These are phyloP conservation scores for Solanum boliviense DNA, from an alignment of 257 asterid genomes.

Conservation along the genomic window DNA sequence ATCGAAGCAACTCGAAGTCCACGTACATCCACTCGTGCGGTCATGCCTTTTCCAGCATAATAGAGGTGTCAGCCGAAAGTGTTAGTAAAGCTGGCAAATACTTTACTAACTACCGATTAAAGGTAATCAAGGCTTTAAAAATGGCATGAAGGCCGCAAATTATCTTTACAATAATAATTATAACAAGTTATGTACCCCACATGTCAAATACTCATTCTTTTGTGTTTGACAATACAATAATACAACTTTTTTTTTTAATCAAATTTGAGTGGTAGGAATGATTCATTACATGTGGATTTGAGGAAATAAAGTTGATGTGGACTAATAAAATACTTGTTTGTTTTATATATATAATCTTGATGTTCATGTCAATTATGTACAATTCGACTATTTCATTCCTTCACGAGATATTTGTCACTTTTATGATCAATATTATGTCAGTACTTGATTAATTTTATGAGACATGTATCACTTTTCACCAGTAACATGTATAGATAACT, in stretches of 20 bases:
- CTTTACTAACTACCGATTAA: neutral
- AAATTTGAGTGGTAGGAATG: neutral
- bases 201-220: neutral
- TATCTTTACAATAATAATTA: neutral
- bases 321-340: neutral
- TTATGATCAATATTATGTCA: neutral
- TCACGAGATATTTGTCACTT: neutral
- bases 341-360: no score
- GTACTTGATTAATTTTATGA: neutral
- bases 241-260: neutral
- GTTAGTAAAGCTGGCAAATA: neutral
- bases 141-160: neutral
- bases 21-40: neutral
- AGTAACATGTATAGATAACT: neutral
- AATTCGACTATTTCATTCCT: neutral
- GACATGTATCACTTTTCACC: neutral
- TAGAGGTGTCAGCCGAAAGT: neutral
- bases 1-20: fast-evolving
- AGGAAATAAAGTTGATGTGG: neutral
- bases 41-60: neutral
- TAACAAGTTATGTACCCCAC: neutral
- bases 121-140: neutral
- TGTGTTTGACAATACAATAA: neutral
- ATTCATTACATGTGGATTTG: neutral
- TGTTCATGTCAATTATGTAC: no score